A percentile compares a stretch with the other conserved stretches of the same genome.
These are phyloP conservation scores for Saturnispora quitensis DNA, from an alignment of 805 yeast genomes.

Conservation along the genomic window DNA sequence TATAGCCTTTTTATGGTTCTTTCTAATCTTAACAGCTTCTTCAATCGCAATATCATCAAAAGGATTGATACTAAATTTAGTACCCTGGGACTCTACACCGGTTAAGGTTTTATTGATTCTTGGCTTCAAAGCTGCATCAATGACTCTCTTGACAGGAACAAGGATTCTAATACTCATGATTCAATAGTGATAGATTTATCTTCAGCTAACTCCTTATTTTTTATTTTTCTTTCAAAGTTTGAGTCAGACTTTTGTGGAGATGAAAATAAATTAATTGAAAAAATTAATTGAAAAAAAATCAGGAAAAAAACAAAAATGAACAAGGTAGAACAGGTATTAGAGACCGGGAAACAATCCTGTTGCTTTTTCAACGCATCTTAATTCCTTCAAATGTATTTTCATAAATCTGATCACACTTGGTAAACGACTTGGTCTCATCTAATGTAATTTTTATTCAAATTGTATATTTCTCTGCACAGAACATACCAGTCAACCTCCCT, in stretches of 20 bases:
- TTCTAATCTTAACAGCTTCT: constrained; percentile 78
- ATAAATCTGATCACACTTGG: too few relatives aligned
- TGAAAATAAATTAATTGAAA: neutral
- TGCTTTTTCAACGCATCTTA: too few relatives aligned
- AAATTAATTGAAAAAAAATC: neutral
- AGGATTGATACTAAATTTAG: constrained; percentile 89
- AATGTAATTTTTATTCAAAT: constrained; percentile 62
- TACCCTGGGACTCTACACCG: constrained; percentile 81
- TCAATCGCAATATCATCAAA: constrained; percentile 97
- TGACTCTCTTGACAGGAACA: constrained; percentile 92
- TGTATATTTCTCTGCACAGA: constrained; percentile 73
- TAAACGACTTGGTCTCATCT: constrained; percentile 5
- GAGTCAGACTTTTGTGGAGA: constrained; percentile 3
- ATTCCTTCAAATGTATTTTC: too few relatives aligned
- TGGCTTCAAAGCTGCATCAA: constrained; percentile 90
- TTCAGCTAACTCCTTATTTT: neutral
- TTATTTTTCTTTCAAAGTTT: neutral
- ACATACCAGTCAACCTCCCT: constrained; percentile 85
- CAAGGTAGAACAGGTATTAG: too few relatives aligned
- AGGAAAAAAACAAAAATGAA: too few relatives aligned
- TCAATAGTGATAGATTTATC: neutral
- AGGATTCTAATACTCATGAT: constrained; percentile 47
- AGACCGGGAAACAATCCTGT: too few relatives aligned
- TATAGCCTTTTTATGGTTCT: constrained; percentile 53
- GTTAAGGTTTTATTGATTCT: constrained; percentile 78